A percentile compares a stretch with the other conserved stretches of the same genome.
Conservation (phyloP, 495 filamentous ascomycete genomes). For the Halenospora varia region DNA sequence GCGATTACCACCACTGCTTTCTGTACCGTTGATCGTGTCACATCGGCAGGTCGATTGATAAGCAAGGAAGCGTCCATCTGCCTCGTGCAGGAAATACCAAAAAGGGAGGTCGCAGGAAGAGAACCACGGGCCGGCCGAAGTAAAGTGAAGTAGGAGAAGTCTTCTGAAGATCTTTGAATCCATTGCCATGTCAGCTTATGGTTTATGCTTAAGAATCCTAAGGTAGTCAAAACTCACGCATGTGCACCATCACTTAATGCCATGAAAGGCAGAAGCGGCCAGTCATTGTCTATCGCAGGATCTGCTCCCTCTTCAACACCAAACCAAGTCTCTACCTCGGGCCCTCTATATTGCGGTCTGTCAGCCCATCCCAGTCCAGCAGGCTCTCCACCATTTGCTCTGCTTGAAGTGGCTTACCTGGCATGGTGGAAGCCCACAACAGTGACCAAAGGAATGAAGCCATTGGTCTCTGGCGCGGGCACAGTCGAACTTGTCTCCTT, state of each 20-base stretch:
- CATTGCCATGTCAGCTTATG: not conserved
- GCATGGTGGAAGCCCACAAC: constrained; percentile 98
- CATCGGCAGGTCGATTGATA: constrained; percentile 74
- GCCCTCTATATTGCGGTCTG: constrained; percentile 55
- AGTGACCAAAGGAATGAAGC: constrained; percentile 65
- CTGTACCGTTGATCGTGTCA: constrained; percentile 93
- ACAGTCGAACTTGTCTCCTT: not conserved
- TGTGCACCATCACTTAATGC: constrained; percentile 96
- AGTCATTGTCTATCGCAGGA: constrained; percentile 83
- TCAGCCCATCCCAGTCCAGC: constrained; percentile 3
- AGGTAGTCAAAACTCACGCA: constrained; percentile 54
- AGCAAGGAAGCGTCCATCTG: constrained; percentile 81
- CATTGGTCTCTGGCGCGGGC: constrained; percentile 4
- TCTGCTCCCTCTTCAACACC: constrained; percentile 73
- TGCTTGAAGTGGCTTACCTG: constrained; percentile 43
- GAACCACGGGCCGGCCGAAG: constrained; percentile 57
- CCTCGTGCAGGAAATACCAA: constrained; percentile 92
- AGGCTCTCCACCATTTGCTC: constrained; percentile 4
- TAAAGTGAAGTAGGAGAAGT: constrained; percentile 98
- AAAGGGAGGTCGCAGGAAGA: constrained; percentile 73
- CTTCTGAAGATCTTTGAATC: constrained; percentile 68
- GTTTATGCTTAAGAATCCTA: not conserved
- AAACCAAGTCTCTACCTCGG: constrained; percentile 91
- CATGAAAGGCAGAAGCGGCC: constrained; percentile 93
- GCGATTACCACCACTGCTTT: constrained; percentile 98